Percentiles rank a stretch among this genome's conserved stretches.
Evolutionary conservation across 2,329 filamentous ascomycete genomes (phyloP).

Genomic region (Apiospora aurea): DNA sequence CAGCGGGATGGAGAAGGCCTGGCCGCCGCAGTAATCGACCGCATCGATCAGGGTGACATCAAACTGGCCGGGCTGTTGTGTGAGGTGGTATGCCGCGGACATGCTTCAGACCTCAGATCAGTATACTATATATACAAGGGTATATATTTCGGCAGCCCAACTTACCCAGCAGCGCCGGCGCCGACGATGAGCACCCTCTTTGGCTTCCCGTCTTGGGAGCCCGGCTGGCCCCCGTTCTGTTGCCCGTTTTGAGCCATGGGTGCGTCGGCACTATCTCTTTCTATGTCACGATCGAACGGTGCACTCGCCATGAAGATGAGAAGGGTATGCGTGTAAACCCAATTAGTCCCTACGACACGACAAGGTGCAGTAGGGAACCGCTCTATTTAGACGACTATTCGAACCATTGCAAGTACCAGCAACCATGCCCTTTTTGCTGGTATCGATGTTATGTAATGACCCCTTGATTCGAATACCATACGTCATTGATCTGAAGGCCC

Average conservation of each 20-base stretch:
- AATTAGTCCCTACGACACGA: not conserved
- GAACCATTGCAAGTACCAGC: not conserved
- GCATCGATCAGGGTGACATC: conserved; percentile 63
- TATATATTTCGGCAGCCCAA: not conserved
- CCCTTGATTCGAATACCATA: conserved; percentile 19
- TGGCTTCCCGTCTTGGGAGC: conserved; percentile 30
- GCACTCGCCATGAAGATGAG: conserved; percentile 20
- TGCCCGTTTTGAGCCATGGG: conserved; percentile 36
- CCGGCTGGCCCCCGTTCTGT: conserved; percentile 24
- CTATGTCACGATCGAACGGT: conserved; percentile 33
- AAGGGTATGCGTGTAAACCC: not conserved
- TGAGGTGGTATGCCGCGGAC: conserved; percentile 67
- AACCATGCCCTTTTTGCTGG: not conserved
- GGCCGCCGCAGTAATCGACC: conserved; percentile 65
- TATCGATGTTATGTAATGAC: conserved; percentile 18
- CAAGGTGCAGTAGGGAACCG: not conserved
- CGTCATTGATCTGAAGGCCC: conserved; percentile 23
- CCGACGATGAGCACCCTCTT: conserved; percentile 50
- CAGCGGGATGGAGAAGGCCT: conserved; percentile 67
- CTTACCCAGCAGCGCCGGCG: conserved; percentile 49
- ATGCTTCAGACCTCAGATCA: conserved; percentile 39
- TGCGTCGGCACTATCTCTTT: conserved; percentile 28
- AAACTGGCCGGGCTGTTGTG: conserved; percentile 65
- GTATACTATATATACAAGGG: not conserved
- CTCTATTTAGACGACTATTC: not conserved